Percentiles rank a stretch among this genome's conserved stretches.
These are phyloP conservation scores for Lachnellula cervina DNA, from an alignment of 2,329 filamentous ascomycete genomes.

Conservation along the genomic window DNA sequence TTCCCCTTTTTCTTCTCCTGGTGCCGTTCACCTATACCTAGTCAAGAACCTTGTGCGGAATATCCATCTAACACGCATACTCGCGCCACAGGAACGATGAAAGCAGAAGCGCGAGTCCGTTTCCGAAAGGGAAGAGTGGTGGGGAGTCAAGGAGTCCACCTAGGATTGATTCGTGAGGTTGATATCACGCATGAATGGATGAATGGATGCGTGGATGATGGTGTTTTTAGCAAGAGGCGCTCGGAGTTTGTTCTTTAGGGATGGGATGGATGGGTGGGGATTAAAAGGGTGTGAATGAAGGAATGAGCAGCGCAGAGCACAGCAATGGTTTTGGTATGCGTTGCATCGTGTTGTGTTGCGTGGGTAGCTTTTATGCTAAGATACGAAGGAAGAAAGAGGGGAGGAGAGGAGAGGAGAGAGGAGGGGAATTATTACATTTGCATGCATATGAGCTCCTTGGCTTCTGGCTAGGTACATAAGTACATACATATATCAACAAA, in stretches of 20 bases:
- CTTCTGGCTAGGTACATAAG: no score
- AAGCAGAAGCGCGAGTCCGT: slow-evolving; percentile 17
- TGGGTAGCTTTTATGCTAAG: no score
- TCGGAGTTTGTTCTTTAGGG: slow-evolving; percentile 2
- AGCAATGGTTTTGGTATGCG: no score
- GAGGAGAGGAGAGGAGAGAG: no score
- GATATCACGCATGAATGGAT: not conserved
- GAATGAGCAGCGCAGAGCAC: no score
- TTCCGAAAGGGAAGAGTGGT: slow-evolving; percentile 15
- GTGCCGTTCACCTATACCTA: not conserved
- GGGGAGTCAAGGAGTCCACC: slow-evolving; percentile 21
- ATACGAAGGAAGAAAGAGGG: no score
- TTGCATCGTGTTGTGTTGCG: no score
- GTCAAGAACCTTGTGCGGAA: not conserved
- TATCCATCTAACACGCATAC: slow-evolving; percentile 1
- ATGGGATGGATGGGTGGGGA: no score
- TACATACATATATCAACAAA: no score
- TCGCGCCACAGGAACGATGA: slow-evolving; percentile 18
- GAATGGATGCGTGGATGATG: not conserved
- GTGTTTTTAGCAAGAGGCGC: slow-evolving; percentile 7
- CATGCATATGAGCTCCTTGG: no score
- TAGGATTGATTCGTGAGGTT: slow-evolving; percentile 21
- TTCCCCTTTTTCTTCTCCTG: not conserved
- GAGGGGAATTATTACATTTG: no score
- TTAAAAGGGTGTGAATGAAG: no score